Evolutionary conservation across 768 basidiomycete genomes (phyloP).

Genomic region (Auriscalpium vulgare): DNA sequence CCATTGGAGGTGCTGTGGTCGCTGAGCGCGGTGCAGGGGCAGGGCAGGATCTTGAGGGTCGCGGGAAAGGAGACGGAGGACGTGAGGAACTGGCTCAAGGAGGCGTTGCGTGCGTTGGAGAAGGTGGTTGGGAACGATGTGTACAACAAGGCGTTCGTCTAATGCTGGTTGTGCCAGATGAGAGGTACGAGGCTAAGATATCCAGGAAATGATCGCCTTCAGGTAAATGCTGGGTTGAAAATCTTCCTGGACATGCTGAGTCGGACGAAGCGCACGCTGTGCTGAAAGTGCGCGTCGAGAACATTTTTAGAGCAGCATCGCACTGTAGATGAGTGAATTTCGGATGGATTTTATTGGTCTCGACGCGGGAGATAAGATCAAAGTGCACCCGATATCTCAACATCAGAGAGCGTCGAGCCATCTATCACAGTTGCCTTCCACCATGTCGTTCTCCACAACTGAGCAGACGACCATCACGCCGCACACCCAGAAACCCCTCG

Average conservation of each 20-base stretch:
- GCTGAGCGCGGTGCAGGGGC: slow-evolving; percentile 46
- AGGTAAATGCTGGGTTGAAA: no score
- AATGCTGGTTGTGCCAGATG: not conserved
- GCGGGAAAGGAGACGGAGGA: slow-evolving; percentile 73
- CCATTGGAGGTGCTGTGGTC: slow-evolving; percentile 79
- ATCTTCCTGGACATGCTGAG: no score
- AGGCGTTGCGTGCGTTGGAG: slow-evolving; percentile 43
- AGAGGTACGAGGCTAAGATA: no score
- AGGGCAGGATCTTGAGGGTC: slow-evolving; percentile 53
- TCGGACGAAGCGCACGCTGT: no score
- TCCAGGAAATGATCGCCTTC: no score
- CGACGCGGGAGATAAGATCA: not conserved
- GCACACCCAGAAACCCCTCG: slow-evolving; percentile 63
- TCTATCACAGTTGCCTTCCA: not conserved
- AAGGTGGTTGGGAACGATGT: slow-evolving; percentile 53
- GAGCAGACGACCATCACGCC: slow-evolving; percentile 80
- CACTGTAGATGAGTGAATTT: no score
- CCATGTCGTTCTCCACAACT: slow-evolving; percentile 7
- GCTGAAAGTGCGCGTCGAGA: no score
- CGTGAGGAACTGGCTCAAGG: slow-evolving; percentile 63
- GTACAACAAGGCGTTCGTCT: slow-evolving; percentile 56
- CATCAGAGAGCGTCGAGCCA: not conserved
- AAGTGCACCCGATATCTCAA: not conserved
- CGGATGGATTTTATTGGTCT: no score
- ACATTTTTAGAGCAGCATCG: no score